Base-by-base conservation (phyloP, 768 basidiomycete genomes). In the Tulasnella sp. region DNA sequence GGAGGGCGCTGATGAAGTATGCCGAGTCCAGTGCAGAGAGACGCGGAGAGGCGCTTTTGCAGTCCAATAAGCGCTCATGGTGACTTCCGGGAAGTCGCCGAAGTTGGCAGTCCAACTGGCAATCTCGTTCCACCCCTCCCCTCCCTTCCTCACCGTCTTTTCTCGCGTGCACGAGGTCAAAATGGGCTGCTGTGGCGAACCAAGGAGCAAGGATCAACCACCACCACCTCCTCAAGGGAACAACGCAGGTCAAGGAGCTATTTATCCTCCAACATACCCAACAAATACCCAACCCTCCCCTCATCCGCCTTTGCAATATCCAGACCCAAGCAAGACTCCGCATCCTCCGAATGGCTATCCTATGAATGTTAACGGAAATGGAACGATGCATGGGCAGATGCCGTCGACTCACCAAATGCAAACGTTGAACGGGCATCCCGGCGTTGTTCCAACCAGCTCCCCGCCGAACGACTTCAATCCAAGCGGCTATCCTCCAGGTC, bases 101-200 rank as follows among this genome's bases (percentile, higher is more conserved):
- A n/a, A n/a, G 73, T 74, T 76, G 1, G n/a, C n/a, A 55, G 39
- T 37, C 57, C 48, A 61, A 76, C 75, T 40, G 29, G 55, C 57
- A 57, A 55, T 76, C 39, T 72, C 71, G 39, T 72, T 46, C 37
- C 71, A 72, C 7, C 71, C 44, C 35, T 35, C 15, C 75, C 51
- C 39, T 20, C 37, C 46, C 37, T 35, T 61, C 51, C 23, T 29
- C n/a, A 46, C 46, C 51, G 26, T 26, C 20, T 55, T 37, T 74
- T 51, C 26, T 48, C 44, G 13, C 42, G 13, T 51, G 35, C n/a
- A 39, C 75, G 61, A 20, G 23, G 16, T 39, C 57, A 35, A 40
- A 55, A 76, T 76, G 75, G 75, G 75, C 61, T 76, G 75, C 55
- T 76, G 75, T 61, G 75, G 75, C 35, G 75, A 76, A 76, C 37